Conservation (phyloP, 805 yeast species). For the Monosporozyma siamensis region DNA sequence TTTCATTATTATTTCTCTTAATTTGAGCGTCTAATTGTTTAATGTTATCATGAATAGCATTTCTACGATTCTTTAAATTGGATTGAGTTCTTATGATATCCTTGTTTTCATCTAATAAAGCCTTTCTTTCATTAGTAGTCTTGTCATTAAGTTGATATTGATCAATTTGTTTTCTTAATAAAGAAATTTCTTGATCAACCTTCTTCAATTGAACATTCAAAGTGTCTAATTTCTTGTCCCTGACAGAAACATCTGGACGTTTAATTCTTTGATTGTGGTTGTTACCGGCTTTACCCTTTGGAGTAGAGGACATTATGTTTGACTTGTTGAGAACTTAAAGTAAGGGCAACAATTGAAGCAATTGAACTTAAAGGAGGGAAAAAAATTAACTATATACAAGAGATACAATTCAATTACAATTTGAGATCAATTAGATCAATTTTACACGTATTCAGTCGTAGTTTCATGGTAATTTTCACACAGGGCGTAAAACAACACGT, state of each 20-base stretch:
- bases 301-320: constrained; percentile 2
- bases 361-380: not conserved
- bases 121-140: constrained; percentile 44
- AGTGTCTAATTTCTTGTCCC: constrained; percentile 48
- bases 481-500: not conserved
- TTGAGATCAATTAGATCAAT: not conserved
- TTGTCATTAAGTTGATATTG: constrained; percentile 39
- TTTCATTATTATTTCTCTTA: constrained; percentile 67
- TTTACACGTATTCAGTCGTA: too few species aligned
- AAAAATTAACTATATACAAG: not conserved
- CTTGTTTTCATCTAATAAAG: constrained; percentile 40
- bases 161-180: constrained; percentile 47
- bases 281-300: too few species aligned
- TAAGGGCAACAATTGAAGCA: not conserved
- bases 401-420: not conserved
- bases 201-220: constrained; percentile 54
- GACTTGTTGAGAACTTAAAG: not conserved
- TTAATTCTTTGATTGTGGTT: constrained; percentile 36
- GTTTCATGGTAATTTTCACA: not conserved
- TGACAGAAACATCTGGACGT: constrained; percentile 61
- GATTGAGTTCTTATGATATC: constrained; percentile 40
- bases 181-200: constrained; percentile 45
- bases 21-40: constrained; percentile 57
- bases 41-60: constrained; percentile 50
- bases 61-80: constrained; percentile 39